A percentile compares a stretch with the other conserved stretches of the same genome.
These are phyloP conservation scores for Polytrichum formosum DNA, from an alignment of 225 moss, liverwort and hornwort genomes.

Conservation along the genomic window DNA sequence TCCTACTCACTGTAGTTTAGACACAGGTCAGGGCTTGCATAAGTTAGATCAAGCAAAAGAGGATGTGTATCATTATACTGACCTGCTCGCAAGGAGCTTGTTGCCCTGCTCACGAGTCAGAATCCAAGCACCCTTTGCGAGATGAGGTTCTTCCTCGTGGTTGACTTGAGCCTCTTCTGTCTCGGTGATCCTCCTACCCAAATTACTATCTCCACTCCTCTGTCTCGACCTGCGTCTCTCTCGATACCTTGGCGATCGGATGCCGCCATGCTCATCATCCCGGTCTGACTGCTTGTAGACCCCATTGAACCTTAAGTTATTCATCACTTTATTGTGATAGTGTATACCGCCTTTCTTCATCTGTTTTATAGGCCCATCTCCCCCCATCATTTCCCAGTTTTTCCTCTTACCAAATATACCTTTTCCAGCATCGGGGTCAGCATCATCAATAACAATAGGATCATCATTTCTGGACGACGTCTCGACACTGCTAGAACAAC, in stretches of 20 bases:
- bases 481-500: slow-evolving; percentile 9
- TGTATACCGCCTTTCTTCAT: slow-evolving; percentile 44
- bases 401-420: slow-evolving; percentile 18
- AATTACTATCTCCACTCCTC: slow-evolving; percentile 21
- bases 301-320: slow-evolving; percentile 22
- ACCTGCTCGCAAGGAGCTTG: slow-evolving; percentile 60
- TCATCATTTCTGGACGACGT: slow-evolving; percentile 11
- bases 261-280: slow-evolving; percentile 23
- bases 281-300: slow-evolving; percentile 26
- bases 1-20: too few species aligned
- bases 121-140: slow-evolving; percentile 54
- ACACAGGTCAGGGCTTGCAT: too few species aligned
- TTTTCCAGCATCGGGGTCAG: slow-evolving; percentile 1
- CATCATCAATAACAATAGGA: slow-evolving; percentile 2
- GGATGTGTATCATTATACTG: background rate
- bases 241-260: slow-evolving; percentile 23
- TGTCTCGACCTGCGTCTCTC: slow-evolving; percentile 31
- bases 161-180: slow-evolving; percentile 19
- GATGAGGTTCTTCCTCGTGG: slow-evolving; percentile 53
- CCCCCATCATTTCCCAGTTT: slow-evolving; percentile 23
- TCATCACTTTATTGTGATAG: slow-evolving; percentile 57
- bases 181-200: slow-evolving; percentile 12
- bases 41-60: too few species aligned
- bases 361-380: slow-evolving; percentile 42
- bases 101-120: slow-evolving; percentile 47